These are phyloP conservation scores for Leishmania turanica DNA, from an alignment of 208 protist species.

Conservation along the genomic window DNA sequence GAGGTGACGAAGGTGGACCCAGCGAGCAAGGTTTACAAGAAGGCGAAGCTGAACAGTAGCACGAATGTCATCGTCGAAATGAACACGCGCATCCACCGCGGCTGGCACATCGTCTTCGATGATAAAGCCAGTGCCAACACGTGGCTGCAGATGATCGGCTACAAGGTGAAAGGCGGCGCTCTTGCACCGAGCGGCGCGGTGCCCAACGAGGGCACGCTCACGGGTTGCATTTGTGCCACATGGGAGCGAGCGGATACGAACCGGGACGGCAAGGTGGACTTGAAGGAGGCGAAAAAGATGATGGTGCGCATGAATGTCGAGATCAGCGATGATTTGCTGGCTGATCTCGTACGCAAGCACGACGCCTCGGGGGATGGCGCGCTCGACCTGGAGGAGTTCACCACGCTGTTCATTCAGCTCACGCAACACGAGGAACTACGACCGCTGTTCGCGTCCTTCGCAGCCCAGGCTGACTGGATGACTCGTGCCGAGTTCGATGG, in stretches of 20 bases:
- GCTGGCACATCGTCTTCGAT: conserved; percentile 42
- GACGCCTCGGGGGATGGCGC: conserved; percentile 43
- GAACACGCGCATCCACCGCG: conserved; percentile 31
- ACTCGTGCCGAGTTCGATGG: conserved; percentile 42
- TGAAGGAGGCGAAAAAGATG: conserved; percentile 52
- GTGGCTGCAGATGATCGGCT: conserved; percentile 50
- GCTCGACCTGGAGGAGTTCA: conserved; percentile 63
- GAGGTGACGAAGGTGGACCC: conserved; percentile 48
- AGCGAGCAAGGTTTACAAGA: conserved; percentile 46
- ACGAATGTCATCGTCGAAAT: conserved; percentile 54
- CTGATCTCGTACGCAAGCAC: conserved; percentile 35
- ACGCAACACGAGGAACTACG: conserved; percentile 42
- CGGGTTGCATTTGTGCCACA: conserved; percentile 38
- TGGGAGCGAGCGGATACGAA: conserved; percentile 56
- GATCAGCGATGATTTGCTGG: conserved; percentile 27
- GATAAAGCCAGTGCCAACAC: conserved; percentile 25
- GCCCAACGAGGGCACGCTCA: conserved; percentile 23
- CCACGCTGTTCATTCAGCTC: conserved; percentile 45
- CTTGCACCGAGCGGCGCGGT: conserved; percentile 12
- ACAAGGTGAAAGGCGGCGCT: conserved; percentile 19
- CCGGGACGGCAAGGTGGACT: conserved; percentile 45
- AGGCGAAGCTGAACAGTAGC: conserved; percentile 31
- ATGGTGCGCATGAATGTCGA: conserved; percentile 54
- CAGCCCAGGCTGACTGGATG: conserved; percentile 37
- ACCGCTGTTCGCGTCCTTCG: conserved; percentile 36